These are phyloP conservation scores for Thamnidium elegans DNA, from an alignment of 192 early-diverging fungal genomes.

Conservation along the genomic window DNA sequence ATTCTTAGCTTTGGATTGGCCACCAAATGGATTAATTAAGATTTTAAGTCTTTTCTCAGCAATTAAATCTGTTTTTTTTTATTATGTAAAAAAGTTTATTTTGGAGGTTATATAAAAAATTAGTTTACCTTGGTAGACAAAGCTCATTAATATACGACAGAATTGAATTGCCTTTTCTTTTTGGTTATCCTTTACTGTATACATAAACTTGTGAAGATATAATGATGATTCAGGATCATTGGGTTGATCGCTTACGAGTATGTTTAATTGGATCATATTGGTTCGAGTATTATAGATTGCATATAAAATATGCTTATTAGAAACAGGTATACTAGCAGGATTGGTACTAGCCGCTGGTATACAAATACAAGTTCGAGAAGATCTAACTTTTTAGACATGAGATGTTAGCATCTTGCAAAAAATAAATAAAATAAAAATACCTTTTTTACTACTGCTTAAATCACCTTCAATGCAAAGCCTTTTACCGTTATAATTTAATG, in stretches of 20 bases:
- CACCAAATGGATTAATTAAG: constrained; percentile 74
- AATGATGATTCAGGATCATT: constrained; percentile 4
- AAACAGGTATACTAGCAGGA: constrained; percentile 23
- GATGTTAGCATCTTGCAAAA: too few species aligned
- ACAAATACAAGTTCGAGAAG: constrained; percentile 23
- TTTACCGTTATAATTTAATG: constrained; percentile 24
- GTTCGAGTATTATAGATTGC: constrained; percentile 10
- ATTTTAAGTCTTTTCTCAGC: constrained; percentile 45
- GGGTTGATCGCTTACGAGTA: constrained; percentile 19
- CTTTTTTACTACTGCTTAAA: constrained; percentile 14
- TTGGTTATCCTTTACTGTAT: constrained; percentile 10
- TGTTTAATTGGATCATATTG: constrained; percentile 27
- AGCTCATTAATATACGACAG: constrained; percentile 17
- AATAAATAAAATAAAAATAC: too few species aligned
- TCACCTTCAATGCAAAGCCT: constrained; percentile 36
- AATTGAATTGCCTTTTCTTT: constrained; percentile 16
- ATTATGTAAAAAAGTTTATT: too few species aligned
- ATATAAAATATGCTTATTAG: constrained; percentile 19
- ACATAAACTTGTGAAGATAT: constrained; percentile 29
- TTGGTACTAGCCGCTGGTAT: constrained; percentile 15
- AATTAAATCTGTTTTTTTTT: not conserved
- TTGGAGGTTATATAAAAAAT: too few species aligned
- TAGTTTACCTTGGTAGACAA: constrained; percentile 27
- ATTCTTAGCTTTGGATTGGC: constrained; percentile 58
- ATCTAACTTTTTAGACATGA: not conserved